These are phyloP conservation scores for Condylostoma magnum DNA, from an alignment of 169 alveolate genomes.

Conservation along the genomic window DNA sequence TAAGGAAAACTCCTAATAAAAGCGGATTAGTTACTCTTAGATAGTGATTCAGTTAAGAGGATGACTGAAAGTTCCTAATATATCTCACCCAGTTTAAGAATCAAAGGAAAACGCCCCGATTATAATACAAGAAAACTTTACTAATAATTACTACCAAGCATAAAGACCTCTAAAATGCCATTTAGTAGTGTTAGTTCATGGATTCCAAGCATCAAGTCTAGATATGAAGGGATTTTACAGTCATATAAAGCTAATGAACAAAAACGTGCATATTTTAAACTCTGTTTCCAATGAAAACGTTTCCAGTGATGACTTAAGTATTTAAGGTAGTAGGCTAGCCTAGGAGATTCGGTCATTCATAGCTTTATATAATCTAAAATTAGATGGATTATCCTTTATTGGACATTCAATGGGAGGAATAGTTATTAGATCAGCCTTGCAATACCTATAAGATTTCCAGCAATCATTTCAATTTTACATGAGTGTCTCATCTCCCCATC, in stretches of 20 bases:
- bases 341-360: slow-evolving; percentile 60
- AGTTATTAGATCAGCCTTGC: slow-evolving; percentile 79
- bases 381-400: slow-evolving; percentile 67
- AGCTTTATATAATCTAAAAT: slow-evolving; percentile 54
- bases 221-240: slow-evolving; percentile 75
- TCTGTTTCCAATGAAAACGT: slow-evolving; percentile 67
- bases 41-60: background rate
- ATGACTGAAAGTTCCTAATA: no score
- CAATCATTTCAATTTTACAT: slow-evolving; percentile 65
- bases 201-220: slow-evolving; percentile 72
- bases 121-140: background rate
- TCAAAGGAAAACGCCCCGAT: background rate
- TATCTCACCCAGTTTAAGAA: background rate
- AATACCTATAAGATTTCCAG: slow-evolving; percentile 55
- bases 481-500: slow-evolving; percentile 81
- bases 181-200: slow-evolving; percentile 77
- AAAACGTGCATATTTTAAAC: slow-evolving; percentile 49
- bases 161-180: slow-evolving; percentile 45
- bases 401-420: slow-evolving; percentile 89
- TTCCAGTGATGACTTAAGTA: slow-evolving; percentile 56
- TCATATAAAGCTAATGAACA: slow-evolving; percentile 55
- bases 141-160: background rate
- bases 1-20: slow-evolving; percentile 4
- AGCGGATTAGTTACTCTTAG: slow-evolving; percentile 1
- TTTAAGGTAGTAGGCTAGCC: slow-evolving; percentile 73